Conservation (phyloP, 352 stramenopile genomes). For the Globisporangium takayamanum region DNA sequence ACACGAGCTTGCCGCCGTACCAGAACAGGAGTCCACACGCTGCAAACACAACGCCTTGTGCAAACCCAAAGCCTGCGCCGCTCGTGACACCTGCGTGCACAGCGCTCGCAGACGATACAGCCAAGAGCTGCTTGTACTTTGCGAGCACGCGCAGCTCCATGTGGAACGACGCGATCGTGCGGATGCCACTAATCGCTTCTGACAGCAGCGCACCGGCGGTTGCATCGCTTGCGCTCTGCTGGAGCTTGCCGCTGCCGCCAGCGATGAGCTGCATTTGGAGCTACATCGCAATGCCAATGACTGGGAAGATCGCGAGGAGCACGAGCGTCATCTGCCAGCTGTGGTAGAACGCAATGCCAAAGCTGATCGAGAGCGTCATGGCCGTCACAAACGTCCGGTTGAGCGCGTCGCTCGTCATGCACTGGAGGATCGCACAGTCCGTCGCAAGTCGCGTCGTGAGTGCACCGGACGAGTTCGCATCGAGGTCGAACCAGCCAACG, state of each 20-base stretch:
- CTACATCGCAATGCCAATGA: constrained; percentile 15
- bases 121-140: constrained; percentile 22
- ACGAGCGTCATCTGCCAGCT: constrained; percentile 61
- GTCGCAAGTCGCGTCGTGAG: constrained; percentile 58
- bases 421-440: constrained; percentile 70
- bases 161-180: constrained; percentile 35
- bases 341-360: constrained; percentile 43
- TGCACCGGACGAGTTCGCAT: constrained; percentile 53
- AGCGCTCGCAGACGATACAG: constrained; percentile 18
- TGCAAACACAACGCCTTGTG: constrained; percentile 47
- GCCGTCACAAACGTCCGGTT: constrained; percentile 46
- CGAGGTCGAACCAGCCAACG: constrained; percentile 67
- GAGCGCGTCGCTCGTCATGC: constrained; percentile 63
- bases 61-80: constrained; percentile 41
- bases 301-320: constrained; percentile 5
- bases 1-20: constrained; percentile 44
- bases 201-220: constrained; percentile 30
- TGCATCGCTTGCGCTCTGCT: constrained; percentile 18
- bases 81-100: constrained; percentile 25
- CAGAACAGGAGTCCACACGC: constrained; percentile 63
- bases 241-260: constrained; percentile 27
- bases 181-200: constrained; percentile 44
- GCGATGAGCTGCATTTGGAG: constrained; percentile 28
- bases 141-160: constrained; percentile 26
- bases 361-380: constrained; percentile 46